Evolutionary conservation across 345 rosid species (phyloP).

Genomic region (Atalantia buxifolia): DNA sequence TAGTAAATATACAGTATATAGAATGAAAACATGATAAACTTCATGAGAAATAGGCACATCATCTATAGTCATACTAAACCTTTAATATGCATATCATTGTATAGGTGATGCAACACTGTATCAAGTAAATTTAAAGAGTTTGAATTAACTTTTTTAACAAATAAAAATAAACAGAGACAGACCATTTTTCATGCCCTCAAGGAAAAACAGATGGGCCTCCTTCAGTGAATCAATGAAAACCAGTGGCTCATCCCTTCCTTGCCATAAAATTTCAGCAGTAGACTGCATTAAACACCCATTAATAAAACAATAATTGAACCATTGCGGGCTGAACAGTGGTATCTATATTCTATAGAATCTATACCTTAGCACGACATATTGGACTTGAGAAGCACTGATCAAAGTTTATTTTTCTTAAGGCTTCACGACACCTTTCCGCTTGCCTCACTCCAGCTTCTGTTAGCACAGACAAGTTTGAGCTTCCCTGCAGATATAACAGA

Average conservation of each 20-base stretch:
- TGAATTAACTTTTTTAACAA: neutral
- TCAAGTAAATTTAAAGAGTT: neutral
- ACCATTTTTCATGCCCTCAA: constrained; percentile 79
- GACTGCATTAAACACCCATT: constrained; percentile 35
- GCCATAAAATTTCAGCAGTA: constrained; percentile 58
- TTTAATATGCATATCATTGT: neutral
- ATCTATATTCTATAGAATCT: neutral
- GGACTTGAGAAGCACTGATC: constrained; percentile 62
- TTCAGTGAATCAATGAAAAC: constrained; percentile 61
- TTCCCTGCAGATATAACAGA: constrained; percentile 35
- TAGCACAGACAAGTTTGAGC: constrained; percentile 57
- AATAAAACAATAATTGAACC: neutral
- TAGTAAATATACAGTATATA: neutral
- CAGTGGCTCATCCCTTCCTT: constrained; percentile 51
- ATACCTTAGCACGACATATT: constrained; percentile 65
- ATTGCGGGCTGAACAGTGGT: neutral
- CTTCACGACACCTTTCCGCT: constrained; percentile 52
- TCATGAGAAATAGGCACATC: neutral
- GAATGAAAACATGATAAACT: constrained; percentile 2
- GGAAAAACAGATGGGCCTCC: constrained; percentile 58
- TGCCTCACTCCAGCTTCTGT: constrained; percentile 60
- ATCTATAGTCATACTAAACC: neutral
- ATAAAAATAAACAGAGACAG: constrained; percentile 19
- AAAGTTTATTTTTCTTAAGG: constrained; percentile 40
- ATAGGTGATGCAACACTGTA: neutral